Percentiles rank a stretch among this genome's conserved stretches.
Evolutionary conservation across 2,329 filamentous ascomycete species (phyloP).

Genomic region (Aspergillus melleus): DNA sequence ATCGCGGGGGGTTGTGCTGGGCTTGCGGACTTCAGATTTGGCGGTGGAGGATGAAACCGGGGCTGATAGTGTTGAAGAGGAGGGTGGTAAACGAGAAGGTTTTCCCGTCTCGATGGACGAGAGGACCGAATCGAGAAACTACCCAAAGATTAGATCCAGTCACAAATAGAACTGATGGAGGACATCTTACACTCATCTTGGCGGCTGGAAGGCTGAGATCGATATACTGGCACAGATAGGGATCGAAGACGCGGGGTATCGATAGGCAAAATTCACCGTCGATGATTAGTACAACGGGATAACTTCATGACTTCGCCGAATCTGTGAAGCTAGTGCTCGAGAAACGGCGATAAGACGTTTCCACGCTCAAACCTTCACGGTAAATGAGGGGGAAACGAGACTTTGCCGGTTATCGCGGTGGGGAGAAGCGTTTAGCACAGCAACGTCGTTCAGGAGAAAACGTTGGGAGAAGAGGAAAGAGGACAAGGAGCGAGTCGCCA

Average conservation of each 20-base stretch:
- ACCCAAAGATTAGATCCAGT: slow-evolving; percentile 20
- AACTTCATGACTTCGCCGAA: slow-evolving; percentile 42
- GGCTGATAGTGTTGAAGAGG: slow-evolving; percentile 22
- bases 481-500: slow-evolving; percentile 14
- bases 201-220: background rate
- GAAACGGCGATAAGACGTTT: slow-evolving; percentile 14
- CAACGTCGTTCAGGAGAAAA: slow-evolving; percentile 9
- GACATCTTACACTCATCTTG: slow-evolving; percentile 42
- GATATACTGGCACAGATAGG: background rate
- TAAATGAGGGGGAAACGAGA: background rate
- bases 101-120: slow-evolving; percentile 50
- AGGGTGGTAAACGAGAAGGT: slow-evolving; percentile 29
- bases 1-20: slow-evolving; percentile 16
- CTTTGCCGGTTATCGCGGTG: background rate
- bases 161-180: background rate
- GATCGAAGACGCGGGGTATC: slow-evolving; percentile 12
- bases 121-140: slow-evolving; percentile 55
- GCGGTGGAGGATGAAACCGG: slow-evolving; percentile 22
- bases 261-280: slow-evolving; percentile 34
- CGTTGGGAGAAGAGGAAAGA: slow-evolving; percentile 9
- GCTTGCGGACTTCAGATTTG: slow-evolving; percentile 25
- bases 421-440: slow-evolving; percentile 4
- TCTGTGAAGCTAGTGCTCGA: slow-evolving; percentile 22
- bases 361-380: slow-evolving; percentile 8
- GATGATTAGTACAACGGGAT: slow-evolving; percentile 37